Percentiles rank a stretch among this genome's conserved stretches.
Conservation (phyloP, 495 filamentous ascomycete species). For the Talaromyces ruber region DNA sequence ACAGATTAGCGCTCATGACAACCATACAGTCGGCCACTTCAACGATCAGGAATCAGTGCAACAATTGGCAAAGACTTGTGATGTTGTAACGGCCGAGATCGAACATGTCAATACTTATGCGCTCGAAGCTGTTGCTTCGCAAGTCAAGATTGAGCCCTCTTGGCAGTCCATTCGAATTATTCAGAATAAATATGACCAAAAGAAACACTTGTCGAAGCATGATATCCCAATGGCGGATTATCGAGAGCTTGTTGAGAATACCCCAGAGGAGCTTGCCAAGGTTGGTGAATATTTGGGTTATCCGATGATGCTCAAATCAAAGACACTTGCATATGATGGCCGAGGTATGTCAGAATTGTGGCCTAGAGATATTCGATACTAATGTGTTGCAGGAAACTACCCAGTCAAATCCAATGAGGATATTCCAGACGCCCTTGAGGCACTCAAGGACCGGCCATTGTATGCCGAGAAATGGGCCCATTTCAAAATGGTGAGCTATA, state of each 20-base stretch:
- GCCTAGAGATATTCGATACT: background rate
- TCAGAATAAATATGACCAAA: slow-evolving; percentile 94
- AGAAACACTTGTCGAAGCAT: slow-evolving; percentile 62
- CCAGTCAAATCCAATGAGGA: slow-evolving; percentile 59
- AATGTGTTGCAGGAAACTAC: slow-evolving; percentile 53
- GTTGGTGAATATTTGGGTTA: slow-evolving; percentile 62
- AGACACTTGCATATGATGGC: slow-evolving; percentile 91
- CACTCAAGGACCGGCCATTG: slow-evolving; percentile 60
- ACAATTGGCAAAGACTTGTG: slow-evolving; percentile 65
- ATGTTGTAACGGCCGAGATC: slow-evolving; percentile 92
- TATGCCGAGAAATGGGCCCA: slow-evolving; percentile 91
- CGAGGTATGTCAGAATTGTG: slow-evolving; percentile 39
- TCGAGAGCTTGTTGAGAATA: slow-evolving; percentile 45
- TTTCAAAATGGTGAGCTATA: slow-evolving; percentile 52
- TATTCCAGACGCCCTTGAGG: slow-evolving; percentile 57
- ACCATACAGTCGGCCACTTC: slow-evolving; percentile 79
- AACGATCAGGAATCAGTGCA: slow-evolving; percentile 68
- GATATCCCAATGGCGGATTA: slow-evolving; percentile 66
- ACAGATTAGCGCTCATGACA: slow-evolving; percentile 69
- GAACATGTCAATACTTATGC: slow-evolving; percentile 93
- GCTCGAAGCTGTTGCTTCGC: slow-evolving; percentile 71
- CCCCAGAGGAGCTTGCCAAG: slow-evolving; percentile 49
- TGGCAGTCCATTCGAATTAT: slow-evolving; percentile 87
- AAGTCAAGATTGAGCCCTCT: slow-evolving; percentile 65
- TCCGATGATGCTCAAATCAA: slow-evolving; percentile 91